Evolutionary conservation across 2,329 filamentous ascomycete genomes (phyloP), one percentile per base, ranked within the genome.

Genomic region (Monilinia vaccinii-corymbosi): DNA sequence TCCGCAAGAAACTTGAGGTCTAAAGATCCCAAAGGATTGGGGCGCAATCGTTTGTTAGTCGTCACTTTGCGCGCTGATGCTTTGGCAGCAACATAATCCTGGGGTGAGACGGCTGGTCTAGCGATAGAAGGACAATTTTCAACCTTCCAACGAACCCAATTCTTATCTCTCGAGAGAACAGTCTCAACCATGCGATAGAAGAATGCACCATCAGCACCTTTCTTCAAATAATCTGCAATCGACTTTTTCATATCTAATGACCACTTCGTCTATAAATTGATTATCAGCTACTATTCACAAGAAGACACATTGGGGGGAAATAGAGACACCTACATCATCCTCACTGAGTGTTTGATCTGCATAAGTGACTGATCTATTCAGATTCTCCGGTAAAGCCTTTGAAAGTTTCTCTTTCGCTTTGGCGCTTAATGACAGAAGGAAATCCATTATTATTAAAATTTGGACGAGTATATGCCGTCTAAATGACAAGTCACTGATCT

Each of bases 111-210:
- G 13, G 89, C 78, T 25, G 88, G 83, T 62, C 84, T 82, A 70
- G 92, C 86, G 69, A 99, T 97, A 7, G 87, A 83, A 28, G 91
- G 90, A 72, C 94, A 99, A 66, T 87, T 90, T 72, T 97, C 91
- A 62, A 93, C 87, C 76, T 99, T 99, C 94, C 94, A 99, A 64
- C 91, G 87, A 48, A 95, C 91, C 95, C 95, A 99, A 71, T 97
- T 97, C 77, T 97, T 97, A 74, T 99, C 94, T 64, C 94, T 83
- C 28, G 91, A 90, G 34, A 99, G 82, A 36, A 99, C 93, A 14
- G 92, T 97, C 72, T 97, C 93, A 36, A 99, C 91, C 84, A 97
- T 96, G 44, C 94, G 87, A 74, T 91, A 88, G 74, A 97, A 99
- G 74, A 96, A 96, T 64, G 90, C 89, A 34, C 94, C 94, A 69